Conservation (phyloP, 2,329 filamentous ascomycete species). For the Colletotrichum scovillei region DNA sequence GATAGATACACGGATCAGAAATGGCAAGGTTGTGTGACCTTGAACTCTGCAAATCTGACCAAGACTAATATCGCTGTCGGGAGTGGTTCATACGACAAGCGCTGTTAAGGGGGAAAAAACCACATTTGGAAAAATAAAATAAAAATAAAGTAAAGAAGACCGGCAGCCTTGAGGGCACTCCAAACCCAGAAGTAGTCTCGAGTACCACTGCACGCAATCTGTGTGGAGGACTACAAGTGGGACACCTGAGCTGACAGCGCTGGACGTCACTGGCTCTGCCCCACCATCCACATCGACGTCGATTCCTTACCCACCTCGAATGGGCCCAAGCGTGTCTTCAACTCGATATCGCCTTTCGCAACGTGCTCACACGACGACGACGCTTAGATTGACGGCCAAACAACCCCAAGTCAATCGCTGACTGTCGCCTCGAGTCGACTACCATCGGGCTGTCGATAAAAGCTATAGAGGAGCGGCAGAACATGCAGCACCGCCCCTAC, state of each 20-base stretch:
- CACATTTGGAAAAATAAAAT: not conserved
- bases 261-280: constrained; percentile 22
- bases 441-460: not conserved
- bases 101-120: not conserved
- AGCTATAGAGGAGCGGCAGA: not conserved
- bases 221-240: constrained; percentile 1
- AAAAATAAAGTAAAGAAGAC: not conserved
- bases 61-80: not conserved
- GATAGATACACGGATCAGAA: not conserved
- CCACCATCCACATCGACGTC: constrained; percentile 18
- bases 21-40: not conserved
- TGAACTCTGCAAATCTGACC: not conserved
- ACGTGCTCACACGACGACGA: not conserved
- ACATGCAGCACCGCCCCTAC: constrained; percentile 9
- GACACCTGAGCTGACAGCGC: not conserved
- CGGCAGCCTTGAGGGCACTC: not conserved
- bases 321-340: constrained; percentile 16
- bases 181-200: not conserved
- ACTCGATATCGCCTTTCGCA: not conserved
- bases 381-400: not conserved
- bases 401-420: not conserved
- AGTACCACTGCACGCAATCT: not conserved
- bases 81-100: not conserved
- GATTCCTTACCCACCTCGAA: not conserved
- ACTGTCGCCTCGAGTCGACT: not conserved